Base-by-base conservation (phyloP, 805 yeast species). In the Saccharomycopsis sp. region DNA sequence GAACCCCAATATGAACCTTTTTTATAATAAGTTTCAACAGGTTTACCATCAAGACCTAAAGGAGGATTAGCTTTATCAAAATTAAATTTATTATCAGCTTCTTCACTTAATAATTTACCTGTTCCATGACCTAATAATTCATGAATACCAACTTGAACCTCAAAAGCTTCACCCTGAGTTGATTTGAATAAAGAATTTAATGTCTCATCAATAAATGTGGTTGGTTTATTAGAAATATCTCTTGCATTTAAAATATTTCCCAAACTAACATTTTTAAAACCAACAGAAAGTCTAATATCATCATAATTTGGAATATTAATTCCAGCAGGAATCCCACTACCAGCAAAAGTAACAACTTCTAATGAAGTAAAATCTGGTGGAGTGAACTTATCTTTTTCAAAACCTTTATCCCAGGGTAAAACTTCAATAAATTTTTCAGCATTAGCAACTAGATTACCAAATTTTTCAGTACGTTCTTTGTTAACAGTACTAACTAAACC, bases 281-380 rank as follows among this genome's bases (percentile, higher is more conserved):
- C 96, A 52, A 77, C 61, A 44, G 76, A 82, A 55, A 84, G 67
- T 53, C 95, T 70, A 41, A 85, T 87, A 54, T 84, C 94, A 58
- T 86, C 95, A 59, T 86, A 86, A 61, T 86, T 86, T 45, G 96
- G 96, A 48, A 86, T 82, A 55, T 86, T 86, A 58, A 86, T 86
- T 40, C 96, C 96, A 0, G 94, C 94, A 13, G 96, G 96, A 39
- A 83, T 76, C 35, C 95, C 95, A 28, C 87, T 75, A 3, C 94
- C 89, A 1, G 94, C 84, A 66, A 86, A 85, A 1, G 95, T 81
- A 53, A 86, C 65, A 3, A 86, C 95, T 60, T 86, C 96, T 51
- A 86, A 67, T 1, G 94, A 83, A 3, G 95, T 84, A 62, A 86
- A 86, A 60, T 86, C 96, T 17, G 96, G 96, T 20, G 95, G 89